Evolutionary conservation across 2,329 filamentous ascomycete species (phyloP), one percentile per base, ranked within the genome.

Genomic region (Fusarium staphyleae): DNA sequence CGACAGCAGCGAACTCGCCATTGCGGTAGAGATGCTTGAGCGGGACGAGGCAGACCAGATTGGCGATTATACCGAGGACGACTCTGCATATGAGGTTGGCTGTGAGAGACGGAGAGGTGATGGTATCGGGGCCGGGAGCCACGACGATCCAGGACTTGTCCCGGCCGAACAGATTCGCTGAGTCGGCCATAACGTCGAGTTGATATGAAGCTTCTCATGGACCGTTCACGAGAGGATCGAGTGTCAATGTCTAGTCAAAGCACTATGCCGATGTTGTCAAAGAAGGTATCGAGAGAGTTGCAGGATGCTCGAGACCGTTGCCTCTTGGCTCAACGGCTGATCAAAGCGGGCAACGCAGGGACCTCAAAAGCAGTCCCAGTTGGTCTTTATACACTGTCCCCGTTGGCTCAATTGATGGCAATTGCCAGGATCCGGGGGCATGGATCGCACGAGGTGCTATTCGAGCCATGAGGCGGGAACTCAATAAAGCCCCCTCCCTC

Each of bases 1-100:
- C 70, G 52, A 75, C 72, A 30, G 80, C 82, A 2, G 81, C 77
- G 51, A 85, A 76, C 66, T 86, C 83, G 16, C 81, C 78, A 49
- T 82, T 81, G 34, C 76, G 74, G 66, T 74, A 74, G 29, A 86
- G 77, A 0, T 83, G 72, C 3, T 74, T 73, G 3, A 84, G 71
- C 1, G 83, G 83, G 1, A 85, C 78, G 63, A 78, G 73, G 48
- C 77, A 81, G 39, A 78, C 64, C 10, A 79, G 16, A 24, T 78
- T 77, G 43, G 77, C 77, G 11, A 79, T 2, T 35, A 79, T 57
- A 14, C 77, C 76, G 14, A 85, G 67, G 28, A 78, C 48, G 14
- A 84, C 73, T n/a, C 83, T 76, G 46, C 73, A 72, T 46, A 80
- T 61, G 34, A 82, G 70, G 70, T 85, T 84, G 56, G 74, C 72